Base-by-base conservation (phyloP, 2,329 filamentous ascomycete genomes). In the Fusarium protoensiforme region DNA sequence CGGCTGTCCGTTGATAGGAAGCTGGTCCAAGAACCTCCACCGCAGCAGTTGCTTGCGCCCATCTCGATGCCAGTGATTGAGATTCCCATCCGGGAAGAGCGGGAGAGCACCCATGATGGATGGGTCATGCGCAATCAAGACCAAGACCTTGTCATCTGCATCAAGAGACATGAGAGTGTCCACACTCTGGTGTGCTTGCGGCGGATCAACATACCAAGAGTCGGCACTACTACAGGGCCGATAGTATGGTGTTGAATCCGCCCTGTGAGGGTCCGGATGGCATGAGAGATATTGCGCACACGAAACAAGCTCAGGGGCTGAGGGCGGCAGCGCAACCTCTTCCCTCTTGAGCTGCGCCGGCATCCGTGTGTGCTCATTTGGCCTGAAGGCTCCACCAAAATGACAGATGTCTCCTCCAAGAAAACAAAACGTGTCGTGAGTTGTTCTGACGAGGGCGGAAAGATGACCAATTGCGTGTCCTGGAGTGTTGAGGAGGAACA, bases 391-490 rank as follows among this genome's bases (percentile, higher is more conserved):
- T 39, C 84, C 83, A 5, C 77, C 75, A 62, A 83, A 83, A 73
- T 87, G 84, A 20, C 81, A 83, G 16, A 80, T 78, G 65, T 87
- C 85, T 4, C 79, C 85, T 7, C 82, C 84, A 71, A 86, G 79
- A 54, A 86, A 80, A 7, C 86, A 73, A 62, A 85, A 87, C 1
- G 81, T 81, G 39, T 78, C 76, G 1, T 75, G 65, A 6, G 81
- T 84, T 7, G 82, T 81, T 8, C 84, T 77, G 2, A 83, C 85
- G 5, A 87, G 75, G 4, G 41, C 58, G 13, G 59, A 69, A 2
- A 77, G 39, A 48, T 77, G 76, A 10, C 73, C 76, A 4, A 72
- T 58, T 0, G 71, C 59, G 51, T 79, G 77, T 2, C 77, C 77
- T 2, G 77, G 76, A 0, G 57, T 61, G 24, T 78, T 53, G 1